Conservation (phyloP, 2,329 filamentous ascomycete genomes). For the Neonectria ditissima region DNA sequence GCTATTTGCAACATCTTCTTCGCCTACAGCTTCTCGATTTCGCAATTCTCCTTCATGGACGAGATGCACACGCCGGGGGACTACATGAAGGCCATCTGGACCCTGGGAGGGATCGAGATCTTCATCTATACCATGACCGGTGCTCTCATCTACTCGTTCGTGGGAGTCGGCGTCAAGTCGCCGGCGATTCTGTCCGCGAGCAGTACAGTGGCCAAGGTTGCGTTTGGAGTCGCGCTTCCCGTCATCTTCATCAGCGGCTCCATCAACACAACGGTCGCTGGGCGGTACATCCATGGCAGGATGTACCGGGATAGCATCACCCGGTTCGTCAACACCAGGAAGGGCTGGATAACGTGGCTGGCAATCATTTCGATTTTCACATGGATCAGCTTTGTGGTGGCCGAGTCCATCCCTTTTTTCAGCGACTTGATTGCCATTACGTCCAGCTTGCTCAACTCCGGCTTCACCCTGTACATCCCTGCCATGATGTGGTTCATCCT, state of each 20-base stretch:
- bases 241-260: slow-evolving; percentile 77
- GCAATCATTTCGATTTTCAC: slow-evolving; percentile 67
- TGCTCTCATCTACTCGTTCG: slow-evolving; percentile 73
- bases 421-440: slow-evolving; percentile 69
- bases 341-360: slow-evolving; percentile 63
- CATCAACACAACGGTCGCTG: slow-evolving; percentile 62
- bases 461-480: slow-evolving; percentile 52
- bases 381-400: slow-evolving; percentile 56
- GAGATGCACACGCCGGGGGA: slow-evolving; percentile 58
- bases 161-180: slow-evolving; percentile 67
- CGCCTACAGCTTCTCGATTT: slow-evolving; percentile 66
- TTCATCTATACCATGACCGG: slow-evolving; percentile 72
- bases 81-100: slow-evolving; percentile 61
- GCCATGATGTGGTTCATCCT: slow-evolving; percentile 55
- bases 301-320: slow-evolving; percentile 32
- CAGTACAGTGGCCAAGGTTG: slow-evolving; percentile 66
- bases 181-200: slow-evolving; percentile 73
- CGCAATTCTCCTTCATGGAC: slow-evolving; percentile 58
- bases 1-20: slow-evolving; percentile 73
- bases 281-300: slow-evolving; percentile 51
- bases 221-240: slow-evolving; percentile 73
- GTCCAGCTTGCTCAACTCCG: slow-evolving; percentile 60
- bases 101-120: slow-evolving; percentile 68
- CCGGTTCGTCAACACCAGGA: slow-evolving; percentile 34
- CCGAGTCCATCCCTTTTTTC: slow-evolving; percentile 79